Evolutionary conservation across 495 filamentous ascomycete genomes (phyloP).

Genomic region (Penicillium crystallinum): DNA sequence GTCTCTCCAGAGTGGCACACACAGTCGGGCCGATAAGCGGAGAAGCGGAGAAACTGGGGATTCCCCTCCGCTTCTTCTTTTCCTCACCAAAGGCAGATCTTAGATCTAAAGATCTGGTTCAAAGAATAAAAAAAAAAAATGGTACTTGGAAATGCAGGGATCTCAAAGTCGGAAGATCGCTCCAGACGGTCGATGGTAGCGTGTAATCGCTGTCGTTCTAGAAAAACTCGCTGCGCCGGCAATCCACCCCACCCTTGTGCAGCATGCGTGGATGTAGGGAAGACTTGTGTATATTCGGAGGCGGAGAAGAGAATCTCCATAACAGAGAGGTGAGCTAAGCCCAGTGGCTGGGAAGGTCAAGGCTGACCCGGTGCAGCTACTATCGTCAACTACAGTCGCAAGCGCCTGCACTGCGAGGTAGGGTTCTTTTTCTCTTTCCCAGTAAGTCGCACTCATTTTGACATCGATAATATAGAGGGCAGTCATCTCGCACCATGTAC

Average conservation of each 20-base stretch:
- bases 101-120: background rate
- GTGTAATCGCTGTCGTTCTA: constrained; percentile 35
- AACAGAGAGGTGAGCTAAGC: constrained; percentile 24
- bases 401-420: constrained; percentile 14
- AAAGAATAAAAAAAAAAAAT: constrained; percentile 9
- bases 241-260: constrained; percentile 32
- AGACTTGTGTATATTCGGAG: constrained; percentile 34
- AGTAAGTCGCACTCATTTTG: background rate
- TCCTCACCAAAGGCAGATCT: background rate
- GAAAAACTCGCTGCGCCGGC: constrained; percentile 35
- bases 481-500: constrained; percentile 7
- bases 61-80: background rate
- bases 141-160: constrained; percentile 23
- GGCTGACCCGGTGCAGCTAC: constrained; percentile 18
- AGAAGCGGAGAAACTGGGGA: background rate
- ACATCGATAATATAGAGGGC: background rate
- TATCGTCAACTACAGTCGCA: constrained; percentile 29
- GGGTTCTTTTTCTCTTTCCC: background rate
- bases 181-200: constrained; percentile 31
- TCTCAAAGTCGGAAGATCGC: constrained; percentile 19
- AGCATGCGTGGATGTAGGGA: constrained; percentile 28
- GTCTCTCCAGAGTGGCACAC: too few species aligned
- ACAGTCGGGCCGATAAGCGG: background rate
- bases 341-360: background rate
- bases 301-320: constrained; percentile 35